Evolutionary conservation across 176 grass and related monocot species (phyloP).

Genomic region (Canna indica): DNA sequence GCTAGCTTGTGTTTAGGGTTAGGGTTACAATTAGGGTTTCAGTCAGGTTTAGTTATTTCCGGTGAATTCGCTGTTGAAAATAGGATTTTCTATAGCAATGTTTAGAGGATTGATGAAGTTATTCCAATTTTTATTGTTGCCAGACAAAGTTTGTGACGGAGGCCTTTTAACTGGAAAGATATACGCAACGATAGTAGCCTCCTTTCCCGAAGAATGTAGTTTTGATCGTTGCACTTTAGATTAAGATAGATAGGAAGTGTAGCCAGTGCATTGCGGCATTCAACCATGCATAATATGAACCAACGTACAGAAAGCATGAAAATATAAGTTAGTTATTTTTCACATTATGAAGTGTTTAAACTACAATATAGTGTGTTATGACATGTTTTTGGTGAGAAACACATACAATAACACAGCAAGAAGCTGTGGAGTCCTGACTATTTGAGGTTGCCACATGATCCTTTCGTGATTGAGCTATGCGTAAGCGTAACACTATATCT

Average conservation of each 20-base stretch:
- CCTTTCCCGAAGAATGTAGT: background rate
- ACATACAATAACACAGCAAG: no score
- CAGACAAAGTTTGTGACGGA: background rate
- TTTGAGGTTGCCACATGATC: no score
- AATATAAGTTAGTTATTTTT: no score
- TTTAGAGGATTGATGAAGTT: background rate
- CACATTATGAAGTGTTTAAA: no score
- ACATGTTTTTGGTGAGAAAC: no score
- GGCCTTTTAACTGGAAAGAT: background rate
- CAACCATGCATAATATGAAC: no score
- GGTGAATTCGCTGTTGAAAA: background rate
- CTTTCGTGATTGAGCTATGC: no score
- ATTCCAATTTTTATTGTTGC: no score
- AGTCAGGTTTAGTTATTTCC: background rate
- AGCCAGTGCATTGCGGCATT: background rate
- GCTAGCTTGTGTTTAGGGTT: constrained; percentile 31
- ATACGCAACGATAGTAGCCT: background rate
- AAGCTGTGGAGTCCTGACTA: no score
- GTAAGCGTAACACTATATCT: no score
- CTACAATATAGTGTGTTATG: no score
- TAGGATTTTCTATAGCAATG: background rate
- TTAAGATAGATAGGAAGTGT: background rate
- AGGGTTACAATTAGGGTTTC: constrained; percentile 18
- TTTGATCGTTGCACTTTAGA: background rate
- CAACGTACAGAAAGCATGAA: no score